These are phyloP conservation scores for Fagopyrum homotropicum DNA, from an alignment of 148 eudicot species.

Conservation along the genomic window DNA sequence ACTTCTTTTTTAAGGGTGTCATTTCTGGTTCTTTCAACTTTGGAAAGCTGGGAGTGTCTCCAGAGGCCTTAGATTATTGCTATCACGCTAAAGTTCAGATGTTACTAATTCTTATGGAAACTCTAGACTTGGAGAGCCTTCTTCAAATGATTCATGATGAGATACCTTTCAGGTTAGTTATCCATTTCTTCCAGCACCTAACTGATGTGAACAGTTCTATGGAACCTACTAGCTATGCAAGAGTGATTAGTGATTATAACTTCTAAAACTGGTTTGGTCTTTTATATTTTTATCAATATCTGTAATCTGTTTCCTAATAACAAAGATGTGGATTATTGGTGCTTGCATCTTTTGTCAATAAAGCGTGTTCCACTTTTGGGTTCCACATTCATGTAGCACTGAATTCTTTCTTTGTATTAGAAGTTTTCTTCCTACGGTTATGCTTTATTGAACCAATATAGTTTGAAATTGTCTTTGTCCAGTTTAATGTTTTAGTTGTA, in stretches of 20 bases:
- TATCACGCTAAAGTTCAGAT: constrained; percentile 81
- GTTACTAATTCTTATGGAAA: constrained; percentile 78
- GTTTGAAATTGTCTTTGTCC: background rate
- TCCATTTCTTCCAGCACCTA: background rate
- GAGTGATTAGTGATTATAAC: background rate
- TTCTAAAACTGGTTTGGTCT: background rate
- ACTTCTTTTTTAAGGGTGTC: constrained; percentile 42
- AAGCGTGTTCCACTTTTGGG: background rate
- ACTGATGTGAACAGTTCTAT: background rate
- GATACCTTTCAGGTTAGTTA: constrained; percentile 55
- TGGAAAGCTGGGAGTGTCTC: constrained; percentile 60
- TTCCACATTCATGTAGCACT: background rate
- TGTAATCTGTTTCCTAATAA: background rate
- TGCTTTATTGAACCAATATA: background rate
- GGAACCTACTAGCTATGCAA: background rate
- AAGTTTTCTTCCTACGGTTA: background rate
- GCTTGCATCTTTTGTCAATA: background rate
- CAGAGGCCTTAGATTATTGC: constrained; percentile 59
- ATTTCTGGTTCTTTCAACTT: constrained; percentile 60
- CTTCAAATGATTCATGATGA: constrained; percentile 90
- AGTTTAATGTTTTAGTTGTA: background rate
- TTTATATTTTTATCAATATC: background rate
- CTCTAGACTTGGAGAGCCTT: constrained; percentile 78
- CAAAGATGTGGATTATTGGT: background rate
- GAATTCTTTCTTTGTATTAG: background rate